Evolutionary conservation across 192 early-diverging fungal species (phyloP).

Genomic region (Mortierella antarctica): DNA sequence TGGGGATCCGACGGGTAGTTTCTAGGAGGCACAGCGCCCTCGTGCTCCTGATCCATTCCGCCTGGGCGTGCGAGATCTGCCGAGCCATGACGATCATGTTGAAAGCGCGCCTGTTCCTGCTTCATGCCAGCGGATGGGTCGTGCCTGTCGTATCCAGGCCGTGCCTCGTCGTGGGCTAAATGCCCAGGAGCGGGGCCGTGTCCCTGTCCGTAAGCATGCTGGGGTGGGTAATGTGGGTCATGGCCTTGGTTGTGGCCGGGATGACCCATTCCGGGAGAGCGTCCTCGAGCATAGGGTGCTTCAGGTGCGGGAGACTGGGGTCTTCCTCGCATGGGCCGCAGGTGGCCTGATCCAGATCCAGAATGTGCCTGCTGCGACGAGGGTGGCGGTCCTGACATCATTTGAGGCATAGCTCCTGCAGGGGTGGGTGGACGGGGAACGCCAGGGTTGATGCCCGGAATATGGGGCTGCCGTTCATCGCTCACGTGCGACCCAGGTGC

Average conservation of each 20-base stretch:
- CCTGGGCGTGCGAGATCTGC: slow-evolving; percentile 20
- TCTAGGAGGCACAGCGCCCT: slow-evolving; percentile 6
- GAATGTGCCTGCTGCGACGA: neutral
- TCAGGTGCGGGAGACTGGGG: slow-evolving; percentile 32
- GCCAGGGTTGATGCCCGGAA: slow-evolving; percentile 37
- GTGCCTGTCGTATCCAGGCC: slow-evolving; percentile 29
- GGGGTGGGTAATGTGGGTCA: slow-evolving; percentile 30
- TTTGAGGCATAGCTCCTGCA: slow-evolving; percentile 42
- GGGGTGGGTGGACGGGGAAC: slow-evolving; percentile 35
- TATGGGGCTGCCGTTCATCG: slow-evolving; percentile 47
- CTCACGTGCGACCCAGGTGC: slow-evolving; percentile 18
- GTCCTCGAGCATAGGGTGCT: slow-evolving; percentile 16
- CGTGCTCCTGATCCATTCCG: slow-evolving; percentile 23
- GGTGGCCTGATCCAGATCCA: slow-evolving; percentile 9
- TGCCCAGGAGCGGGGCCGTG: slow-evolving; percentile 23
- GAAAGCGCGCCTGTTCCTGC: slow-evolving; percentile 31
- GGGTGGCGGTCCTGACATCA: slow-evolving; percentile 28
- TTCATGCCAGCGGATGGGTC: slow-evolving; percentile 25
- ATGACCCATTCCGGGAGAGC: slow-evolving; percentile 33
- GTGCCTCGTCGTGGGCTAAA: slow-evolving; percentile 28
- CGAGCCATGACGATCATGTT: slow-evolving; percentile 46
- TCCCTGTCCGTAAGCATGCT: slow-evolving; percentile 37
- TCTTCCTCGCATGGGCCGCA: slow-evolving; percentile 13
- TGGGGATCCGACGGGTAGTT: slow-evolving; percentile 29
- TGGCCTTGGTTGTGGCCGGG: slow-evolving; percentile 28